Evolutionary conservation across 352 stramenopile species (phyloP).

Genomic region (Phytophthora sojae): DNA sequence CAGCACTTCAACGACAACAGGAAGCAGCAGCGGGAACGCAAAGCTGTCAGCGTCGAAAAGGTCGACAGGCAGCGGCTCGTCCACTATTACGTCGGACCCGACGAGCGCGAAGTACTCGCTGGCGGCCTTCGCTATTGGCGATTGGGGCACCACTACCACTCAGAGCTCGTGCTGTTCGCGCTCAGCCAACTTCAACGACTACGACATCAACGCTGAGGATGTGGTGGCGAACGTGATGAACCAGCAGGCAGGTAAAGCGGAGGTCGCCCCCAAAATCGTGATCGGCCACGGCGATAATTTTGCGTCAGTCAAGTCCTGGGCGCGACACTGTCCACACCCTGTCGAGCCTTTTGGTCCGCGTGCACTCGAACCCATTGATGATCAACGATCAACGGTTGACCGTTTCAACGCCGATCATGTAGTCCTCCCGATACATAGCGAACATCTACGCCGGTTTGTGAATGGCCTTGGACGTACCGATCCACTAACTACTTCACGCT

Average conservation of each 20-base stretch:
- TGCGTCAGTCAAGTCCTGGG: too few relatives aligned
- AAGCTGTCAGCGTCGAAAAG: conserved; percentile 25
- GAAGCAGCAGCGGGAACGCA: conserved; percentile 13
- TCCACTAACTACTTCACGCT: too few relatives aligned
- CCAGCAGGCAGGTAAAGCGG: conserved; percentile 41
- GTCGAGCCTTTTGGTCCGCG: too few relatives aligned
- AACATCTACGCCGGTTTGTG: too few relatives aligned
- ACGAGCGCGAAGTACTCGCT: conserved; percentile 39
- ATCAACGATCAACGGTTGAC: too few relatives aligned
- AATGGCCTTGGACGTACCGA: too few relatives aligned
- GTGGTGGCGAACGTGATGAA: conserved; percentile 39
- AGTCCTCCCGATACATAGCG: too few relatives aligned
- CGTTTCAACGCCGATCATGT: too few relatives aligned
- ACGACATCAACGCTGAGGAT: conserved; percentile 55
- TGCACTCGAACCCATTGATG: too few relatives aligned
- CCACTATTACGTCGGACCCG: conserved; percentile 38
- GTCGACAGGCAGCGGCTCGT: conserved; percentile 23
- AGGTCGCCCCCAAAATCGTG: conserved; percentile 12
- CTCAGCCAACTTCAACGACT: conserved; percentile 46
- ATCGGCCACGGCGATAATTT: conserved; percentile 49
- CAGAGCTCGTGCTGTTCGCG: conserved; percentile 15
- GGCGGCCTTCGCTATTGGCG: conserved; percentile 61
- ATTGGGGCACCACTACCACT: conserved; percentile 62
- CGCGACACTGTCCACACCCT: too few relatives aligned
- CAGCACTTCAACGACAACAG: neutral